Evolutionary conservation across 768 basidiomycete species (phyloP), one percentile per base, ranked within the genome.

Genomic region (Termitomyces sp.): DNA sequence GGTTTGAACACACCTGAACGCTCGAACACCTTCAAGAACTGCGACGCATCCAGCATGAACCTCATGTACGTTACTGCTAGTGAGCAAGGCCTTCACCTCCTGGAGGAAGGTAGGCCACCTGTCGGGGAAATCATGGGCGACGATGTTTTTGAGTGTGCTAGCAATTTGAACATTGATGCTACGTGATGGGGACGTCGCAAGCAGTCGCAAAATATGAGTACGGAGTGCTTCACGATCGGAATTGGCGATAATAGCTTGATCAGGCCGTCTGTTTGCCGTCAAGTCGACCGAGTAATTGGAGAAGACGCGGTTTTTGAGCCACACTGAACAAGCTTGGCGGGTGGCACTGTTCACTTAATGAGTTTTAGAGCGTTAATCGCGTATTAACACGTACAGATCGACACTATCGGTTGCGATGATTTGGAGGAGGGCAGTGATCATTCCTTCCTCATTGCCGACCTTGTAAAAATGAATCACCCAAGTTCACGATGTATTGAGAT

Each of bases 231-330:
- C 82, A 53, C 87, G 84, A 72, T 95, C 94, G 2, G 86, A 80
- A 31, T 71, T 66, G 2, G 82, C 73, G 69, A 95, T 87, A 53
- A 83, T 77, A 31, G 71, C 71, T 45, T 82, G 82, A 66, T 92
- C 89, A 0, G 86, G 77, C 31, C 84, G 82, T 51, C 79, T 69
- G 31, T 52, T 43, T 53, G 48, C 40, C 19, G 68, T 63, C 17
- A 60, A 59, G 54, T 85, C 82, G 64, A 83, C 64, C 59, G 77
- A 69, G 68, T 93, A 95, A 19, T 79, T 79, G 5, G 78, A 77
- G 55, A 82, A 80, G 58, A 95, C 84, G 65, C 94, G 88, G 70
- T 96, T 96, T 74, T 96, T 96, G 65, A 95, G 78, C 82, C 88
- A 96, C 21, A 96, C 90, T 14, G 88, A 81, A 62, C 89, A 87